Evolutionary conservation across 148 eudicot species (phyloP), one percentile per base, ranked within the genome.

Genomic region (Vaccinium macrocarpon): DNA sequence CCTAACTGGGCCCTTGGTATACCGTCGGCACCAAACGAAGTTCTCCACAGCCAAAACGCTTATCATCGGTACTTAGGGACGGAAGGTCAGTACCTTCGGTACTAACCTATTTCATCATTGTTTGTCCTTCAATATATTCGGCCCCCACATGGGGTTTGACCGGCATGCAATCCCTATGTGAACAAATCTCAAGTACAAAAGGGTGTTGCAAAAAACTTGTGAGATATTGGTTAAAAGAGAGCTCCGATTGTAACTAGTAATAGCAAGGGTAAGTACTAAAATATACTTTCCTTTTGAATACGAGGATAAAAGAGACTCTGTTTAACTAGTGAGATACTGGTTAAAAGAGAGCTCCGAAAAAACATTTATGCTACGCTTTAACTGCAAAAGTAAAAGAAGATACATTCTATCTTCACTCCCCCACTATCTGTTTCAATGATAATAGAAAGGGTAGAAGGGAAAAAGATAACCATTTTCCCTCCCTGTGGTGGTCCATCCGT

Each of bases 121-220:
- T n/a, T n/a, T n/a, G n/a, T n/a, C n/a, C n/a, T n/a, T n/a, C n/a
- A n/a, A n/a, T n/a, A n/a, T n/a, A n/a, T n/a, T n/a, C n/a, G n/a
- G n/a, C n/a, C n/a, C n/a, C n/a, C n/a, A n/a, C n/a, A n/a, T n/a
- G 16, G 53, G 56, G 79, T 50, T 76, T 57, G 79, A 76, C 79
- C 19, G 27, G 19, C 57, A 48, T 48, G 27, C 10, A 2, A 46
- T 49, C 29, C 79, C 29, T 25, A 8, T 25, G 0, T 5, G 27
- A 9, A 18, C 23, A 76, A 18, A 16, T 18, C 14, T 3, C 8
- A 19, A 74, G n/a, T 49, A 76, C 15, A 0, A 21, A 49, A 77
- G 80, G 80, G 18, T 25, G 80, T 52, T 51, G 42, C 5, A 10
- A 52, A 14, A 71, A 21, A 48, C 12, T 75, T 52, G 6, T 76